Evolutionary conservation across 2,329 filamentous ascomycete genomes (phyloP).

Genomic region (Rutstroemia sp.): DNA sequence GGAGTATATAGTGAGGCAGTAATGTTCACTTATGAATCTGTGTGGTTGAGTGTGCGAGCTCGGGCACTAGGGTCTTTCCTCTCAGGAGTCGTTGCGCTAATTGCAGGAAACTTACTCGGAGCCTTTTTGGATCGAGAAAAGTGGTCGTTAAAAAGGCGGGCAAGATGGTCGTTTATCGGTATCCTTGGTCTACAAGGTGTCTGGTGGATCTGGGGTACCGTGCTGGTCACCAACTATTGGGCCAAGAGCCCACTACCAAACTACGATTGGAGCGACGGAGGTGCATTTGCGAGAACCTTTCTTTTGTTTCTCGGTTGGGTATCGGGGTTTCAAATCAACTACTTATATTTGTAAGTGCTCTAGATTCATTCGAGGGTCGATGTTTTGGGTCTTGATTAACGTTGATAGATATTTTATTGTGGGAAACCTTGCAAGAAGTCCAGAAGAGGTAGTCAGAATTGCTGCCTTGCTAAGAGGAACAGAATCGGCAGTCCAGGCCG

Average conservation of each 20-base stretch:
- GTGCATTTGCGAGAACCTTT: constrained; percentile 57
- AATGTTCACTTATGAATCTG: constrained; percentile 59
- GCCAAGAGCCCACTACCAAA: constrained; percentile 42
- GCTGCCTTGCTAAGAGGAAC: constrained; percentile 61
- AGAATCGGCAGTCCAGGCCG: constrained; percentile 65
- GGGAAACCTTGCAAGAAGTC: constrained; percentile 52
- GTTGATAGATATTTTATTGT: constrained; percentile 58
- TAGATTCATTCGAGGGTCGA: not conserved
- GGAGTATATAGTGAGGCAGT: constrained; percentile 66
- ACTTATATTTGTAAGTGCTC: constrained; percentile 54
- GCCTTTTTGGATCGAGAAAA: constrained; percentile 21
- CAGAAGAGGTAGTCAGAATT: constrained; percentile 60
- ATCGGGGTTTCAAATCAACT: constrained; percentile 64
- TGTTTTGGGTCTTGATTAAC: not conserved
- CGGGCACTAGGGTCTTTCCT: constrained; percentile 65
- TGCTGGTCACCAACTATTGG: constrained; percentile 55
- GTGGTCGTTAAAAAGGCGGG: constrained; percentile 20
- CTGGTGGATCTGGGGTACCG: constrained; percentile 66
- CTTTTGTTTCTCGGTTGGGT: constrained; percentile 61
- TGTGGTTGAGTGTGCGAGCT: constrained; percentile 65
- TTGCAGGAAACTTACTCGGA: constrained; percentile 58
- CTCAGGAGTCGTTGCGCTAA: constrained; percentile 59
- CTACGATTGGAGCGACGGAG: constrained; percentile 57
- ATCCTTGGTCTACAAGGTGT: constrained; percentile 47
- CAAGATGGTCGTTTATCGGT: constrained; percentile 20